These are phyloP conservation scores for Hymenochaete sp. DNA, from an alignment of 1,284 basidiomycete genomes.

Conservation along the genomic window DNA sequence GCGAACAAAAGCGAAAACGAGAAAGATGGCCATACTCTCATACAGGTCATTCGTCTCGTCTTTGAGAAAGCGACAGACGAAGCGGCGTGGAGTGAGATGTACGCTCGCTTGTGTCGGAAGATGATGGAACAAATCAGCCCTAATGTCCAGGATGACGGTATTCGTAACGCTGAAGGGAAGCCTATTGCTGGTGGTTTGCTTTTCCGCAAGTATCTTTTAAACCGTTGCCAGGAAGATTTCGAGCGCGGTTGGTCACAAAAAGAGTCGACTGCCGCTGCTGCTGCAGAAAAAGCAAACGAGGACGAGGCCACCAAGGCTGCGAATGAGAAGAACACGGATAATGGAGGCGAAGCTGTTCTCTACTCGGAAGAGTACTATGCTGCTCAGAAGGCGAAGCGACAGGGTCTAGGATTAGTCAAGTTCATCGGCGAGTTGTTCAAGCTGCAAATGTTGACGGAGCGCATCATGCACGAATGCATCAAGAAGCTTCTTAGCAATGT, in stretches of 20 bases:
- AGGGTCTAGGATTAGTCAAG: slow-evolving; percentile 92
- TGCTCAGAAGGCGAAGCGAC: slow-evolving; percentile 93
- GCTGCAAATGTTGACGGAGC: slow-evolving; percentile 87
- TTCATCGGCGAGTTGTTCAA: slow-evolving; percentile 99
- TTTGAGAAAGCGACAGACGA: slow-evolving; percentile 98
- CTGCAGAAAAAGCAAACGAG: slow-evolving; percentile 46
- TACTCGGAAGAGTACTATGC: slow-evolving; percentile 97
- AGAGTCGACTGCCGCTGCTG: slow-evolving; percentile 53
- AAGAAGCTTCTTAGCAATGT: slow-evolving; percentile 91
- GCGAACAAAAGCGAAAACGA: slow-evolving; percentile 92
- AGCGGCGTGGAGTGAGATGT: slow-evolving; percentile 94
- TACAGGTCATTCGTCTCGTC: slow-evolving; percentile 91
- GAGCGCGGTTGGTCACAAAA: slow-evolving; percentile 82
- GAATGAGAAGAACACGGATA: slow-evolving; percentile 32
- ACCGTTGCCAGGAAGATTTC: slow-evolving; percentile 92
- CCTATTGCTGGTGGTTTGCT: slow-evolving; percentile 83
- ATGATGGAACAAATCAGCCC: slow-evolving; percentile 86
- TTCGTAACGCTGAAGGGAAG: slow-evolving; percentile 70
- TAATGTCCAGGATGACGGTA: slow-evolving; percentile 81
- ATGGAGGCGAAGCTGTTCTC: slow-evolving; percentile 60
- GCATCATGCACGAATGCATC: slow-evolving; percentile 95
- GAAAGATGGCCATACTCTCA: slow-evolving; percentile 88
- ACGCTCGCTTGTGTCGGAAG: slow-evolving; percentile 89
- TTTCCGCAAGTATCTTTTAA: slow-evolving; percentile 92
- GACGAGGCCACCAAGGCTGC: slow-evolving; percentile 47